Evolutionary conservation across 2,329 filamentous ascomycete genomes (phyloP), one percentile per base, ranked within the genome.

Genomic region (Zymoseptoria brevis): DNA sequence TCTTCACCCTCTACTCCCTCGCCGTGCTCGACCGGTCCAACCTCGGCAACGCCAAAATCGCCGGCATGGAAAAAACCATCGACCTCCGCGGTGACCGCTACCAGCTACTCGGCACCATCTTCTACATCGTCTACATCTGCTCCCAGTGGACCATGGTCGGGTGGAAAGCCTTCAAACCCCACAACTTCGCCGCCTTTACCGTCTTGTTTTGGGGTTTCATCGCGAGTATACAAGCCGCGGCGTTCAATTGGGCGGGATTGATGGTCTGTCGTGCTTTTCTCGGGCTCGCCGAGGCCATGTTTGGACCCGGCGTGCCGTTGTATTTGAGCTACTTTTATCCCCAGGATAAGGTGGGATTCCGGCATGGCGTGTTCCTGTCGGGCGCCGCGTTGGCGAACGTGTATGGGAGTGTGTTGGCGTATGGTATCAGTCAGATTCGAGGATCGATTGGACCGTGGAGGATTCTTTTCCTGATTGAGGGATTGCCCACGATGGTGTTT

Each of bases 321-420:
- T 86, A 84, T 61, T 71, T 87, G n/a, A 84, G 82, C 0, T 81
- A 83, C 66, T 86, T 85, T 73, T 87, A 86, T 66, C 76, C 81
- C 7, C 75, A 83, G 13, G 75, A 81, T 41, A 81, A 82, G 64
- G 72, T 85, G 11, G 83, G 83, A 30, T 74, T 84, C 29, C 75
- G 83, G 2, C 79, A 79, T 55, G 83, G 82, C 1, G 68, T 85
- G 21, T 86, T 84, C 62, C 61, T 77, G 22, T 69, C 69, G 9
- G 75, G 75, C 3, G 84, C 85, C 0, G 85, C 86, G 1, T 80
- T 96, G 3, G 90, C 90, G 1, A 94, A 89, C 50, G 87, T 86
- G 1, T 92, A 95, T 70, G 89, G 90, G 0, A 86, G 86, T 1
- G 85, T 83, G 3, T 69, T 80, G 8, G 85, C 84, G 1, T 87